Base-by-base conservation (phyloP, 2,329 filamentous ascomycete genomes). In the Plenodomus lindquistii region DNA sequence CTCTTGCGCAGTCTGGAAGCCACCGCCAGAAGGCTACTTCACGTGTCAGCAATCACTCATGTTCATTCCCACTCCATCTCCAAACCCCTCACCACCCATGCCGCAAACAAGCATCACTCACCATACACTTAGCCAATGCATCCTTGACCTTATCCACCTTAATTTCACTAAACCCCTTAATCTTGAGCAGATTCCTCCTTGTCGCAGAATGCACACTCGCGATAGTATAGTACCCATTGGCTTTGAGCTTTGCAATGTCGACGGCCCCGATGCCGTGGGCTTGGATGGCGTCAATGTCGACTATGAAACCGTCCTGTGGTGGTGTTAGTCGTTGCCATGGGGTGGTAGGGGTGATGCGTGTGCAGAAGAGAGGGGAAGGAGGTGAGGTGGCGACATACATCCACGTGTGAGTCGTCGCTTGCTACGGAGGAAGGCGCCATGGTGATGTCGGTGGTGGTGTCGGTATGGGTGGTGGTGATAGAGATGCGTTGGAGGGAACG, bases 141-240 rank as follows among this genome's bases (percentile, higher is more conserved):
- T 88, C 85, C 63, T 86, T 87, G 65, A 88, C 79, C 67, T 87
- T 88, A 55, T 88, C 85, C 3, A 87, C 85, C 67, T 88, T 88
- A 62, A 83, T 77, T 65, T 87, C 85, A 48, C 84, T 87, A 69
- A 87, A 86, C 8, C 85, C 85, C 62, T 86, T 87, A 68, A 88
- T 87, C 66, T 84, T 87, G 44, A 84, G 71, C 15, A 88, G 75
- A 16, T 77, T 82, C 60, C 79, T 81, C 43, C 82, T 79, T 36
- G 83, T 85, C 15, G 82, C 81, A 15, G 78, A 75, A 55, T 85
- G 79, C 29, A 87, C 81, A 37, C 81, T 81, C 46, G 82, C 79
- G 59, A 88, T 77, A 9, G 85, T 88, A 69, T 82, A 82, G 63
- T 81, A 85, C 16, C 83, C 82, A 62, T 82, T 81, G 2, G 75